Evolutionary conservation across 805 yeast genomes (phyloP).

Genomic region (Hanseniaspora occidentalis): DNA sequence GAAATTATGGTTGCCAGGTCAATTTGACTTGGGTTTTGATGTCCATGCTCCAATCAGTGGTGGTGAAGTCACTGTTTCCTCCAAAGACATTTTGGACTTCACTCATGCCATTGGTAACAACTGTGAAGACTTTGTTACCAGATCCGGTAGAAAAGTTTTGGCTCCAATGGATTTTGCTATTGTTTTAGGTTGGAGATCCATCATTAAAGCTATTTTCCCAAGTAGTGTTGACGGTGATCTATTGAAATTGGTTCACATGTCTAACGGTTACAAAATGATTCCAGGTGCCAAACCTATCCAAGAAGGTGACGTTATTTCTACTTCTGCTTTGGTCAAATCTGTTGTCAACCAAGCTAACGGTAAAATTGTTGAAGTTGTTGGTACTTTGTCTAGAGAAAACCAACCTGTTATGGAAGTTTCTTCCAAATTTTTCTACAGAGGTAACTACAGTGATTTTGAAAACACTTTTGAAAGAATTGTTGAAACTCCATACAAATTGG

Average conservation of each 20-base stretch:
- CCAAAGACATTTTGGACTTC: slow-evolving; percentile 74
- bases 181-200: slow-evolving; percentile 96
- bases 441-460: slow-evolving; percentile 73
- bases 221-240: slow-evolving; percentile 91
- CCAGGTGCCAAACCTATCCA: slow-evolving; percentile 86
- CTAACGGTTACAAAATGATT: slow-evolving; percentile 86
- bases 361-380: slow-evolving; percentile 90
- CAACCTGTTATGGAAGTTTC: slow-evolving; percentile 84
- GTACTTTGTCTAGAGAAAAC: slow-evolving; percentile 67
- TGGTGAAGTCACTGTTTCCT: slow-evolving; percentile 52
- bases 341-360: slow-evolving; percentile 88
- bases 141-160: slow-evolving; percentile 69
- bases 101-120: slow-evolving; percentile 96
- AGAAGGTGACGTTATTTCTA: slow-evolving; percentile 74
- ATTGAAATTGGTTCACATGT: slow-evolving; percentile 83
- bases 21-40: slow-evolving; percentile 52
- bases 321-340: slow-evolving; percentile 75
- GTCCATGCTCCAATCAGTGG: slow-evolving; percentile 64
- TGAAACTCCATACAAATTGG: slow-evolving; percentile 78
- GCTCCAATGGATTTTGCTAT: slow-evolving; percentile 99
- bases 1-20: slow-evolving; percentile 83
- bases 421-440: slow-evolving; percentile 94
- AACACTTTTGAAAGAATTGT: slow-evolving; percentile 82
- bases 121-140: slow-evolving; percentile 87
- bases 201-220: slow-evolving; percentile 97